phyloP scores from a whole-genome alignment of 192 early-diverging fungal species.

The Funneliformis geosporum region DNA sequence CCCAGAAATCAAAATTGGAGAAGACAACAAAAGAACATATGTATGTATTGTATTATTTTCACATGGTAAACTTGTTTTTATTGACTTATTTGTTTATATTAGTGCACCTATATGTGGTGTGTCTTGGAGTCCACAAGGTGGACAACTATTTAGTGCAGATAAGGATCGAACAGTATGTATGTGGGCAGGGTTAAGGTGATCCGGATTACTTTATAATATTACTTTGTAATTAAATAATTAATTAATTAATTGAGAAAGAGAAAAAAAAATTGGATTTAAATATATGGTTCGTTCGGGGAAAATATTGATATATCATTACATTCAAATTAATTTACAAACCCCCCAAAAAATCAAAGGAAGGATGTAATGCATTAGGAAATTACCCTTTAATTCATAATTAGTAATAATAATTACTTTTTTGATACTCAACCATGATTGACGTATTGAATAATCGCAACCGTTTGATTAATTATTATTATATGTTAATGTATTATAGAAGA shows the following conservation, averaged over 20 bases:
- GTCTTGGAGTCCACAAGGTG: slow-evolving; percentile 62
- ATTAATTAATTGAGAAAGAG: no score
- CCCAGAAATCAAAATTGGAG: slow-evolving; percentile 63
- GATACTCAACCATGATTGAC: background rate
- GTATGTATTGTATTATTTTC: slow-evolving; percentile 40
- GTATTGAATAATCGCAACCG: background rate
- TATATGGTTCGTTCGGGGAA: background rate
- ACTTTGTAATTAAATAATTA: no score
- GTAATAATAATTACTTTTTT: background rate
- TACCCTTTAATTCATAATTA: background rate
- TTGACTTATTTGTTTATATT: background rate
- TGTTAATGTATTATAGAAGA: background rate
- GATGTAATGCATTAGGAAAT: background rate
- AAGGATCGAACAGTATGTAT: slow-evolving; percentile 60
- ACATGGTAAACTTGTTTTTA: background rate
- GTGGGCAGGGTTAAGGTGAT: slow-evolving; percentile 43
- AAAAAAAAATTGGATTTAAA: background rate
- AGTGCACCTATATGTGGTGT: slow-evolving; percentile 66
- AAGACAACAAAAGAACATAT: slow-evolving; percentile 69
- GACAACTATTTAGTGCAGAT: slow-evolving; percentile 72
- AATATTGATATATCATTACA: background rate
- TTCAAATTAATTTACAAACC: background rate
- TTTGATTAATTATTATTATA: background rate
- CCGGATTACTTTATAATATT: background rate
- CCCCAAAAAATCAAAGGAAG: background rate